Conservation (phyloP, 2,329 filamentous ascomycete species). For the Fusarium penzigii region DNA sequence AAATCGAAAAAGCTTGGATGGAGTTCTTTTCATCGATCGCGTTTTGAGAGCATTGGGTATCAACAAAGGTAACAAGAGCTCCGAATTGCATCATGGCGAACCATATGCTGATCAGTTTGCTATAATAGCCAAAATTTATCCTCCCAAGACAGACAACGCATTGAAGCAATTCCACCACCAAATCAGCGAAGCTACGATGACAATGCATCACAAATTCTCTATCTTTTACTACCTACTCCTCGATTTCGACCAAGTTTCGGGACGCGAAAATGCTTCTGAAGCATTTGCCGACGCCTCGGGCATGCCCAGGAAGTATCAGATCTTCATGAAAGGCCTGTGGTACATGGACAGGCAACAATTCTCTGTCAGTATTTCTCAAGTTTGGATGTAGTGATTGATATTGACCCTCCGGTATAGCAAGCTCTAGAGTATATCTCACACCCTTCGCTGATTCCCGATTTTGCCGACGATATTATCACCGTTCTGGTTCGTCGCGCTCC, state of each 20-base stretch:
- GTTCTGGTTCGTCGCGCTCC: conserved; percentile 64
- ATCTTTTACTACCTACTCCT: conserved; percentile 82
- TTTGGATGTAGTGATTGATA: background rate
- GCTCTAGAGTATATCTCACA: conserved; percentile 78
- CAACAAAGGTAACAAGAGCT: conserved; percentile 56
- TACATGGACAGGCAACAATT: conserved; percentile 74
- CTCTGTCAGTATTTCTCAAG: conserved; percentile 43
- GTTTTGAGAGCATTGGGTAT: conserved; percentile 71
- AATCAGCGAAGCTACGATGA: conserved; percentile 64
- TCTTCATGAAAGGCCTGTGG: conserved; percentile 83
- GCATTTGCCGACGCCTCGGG: conserved; percentile 63
- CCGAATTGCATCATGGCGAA: fast-evolving
- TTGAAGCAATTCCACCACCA: conserved; percentile 70
- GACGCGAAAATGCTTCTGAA: conserved; percentile 52
- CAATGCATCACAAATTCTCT: conserved; percentile 77
- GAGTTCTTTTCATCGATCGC: conserved; percentile 77
- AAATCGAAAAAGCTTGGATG: conserved; percentile 67
- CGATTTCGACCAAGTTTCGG: conserved; percentile 63
- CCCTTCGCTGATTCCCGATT: conserved; percentile 77
- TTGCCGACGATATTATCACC: conserved; percentile 78
- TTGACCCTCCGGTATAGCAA: conserved; percentile 38
- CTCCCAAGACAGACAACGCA: conserved; percentile 68
- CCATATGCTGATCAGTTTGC: background rate
- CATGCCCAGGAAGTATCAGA: conserved; percentile 74
- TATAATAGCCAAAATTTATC: conserved; percentile 65